Conservation (phyloP, 2,329 filamentous ascomycete genomes). For the Curvularia sp. region DNA sequence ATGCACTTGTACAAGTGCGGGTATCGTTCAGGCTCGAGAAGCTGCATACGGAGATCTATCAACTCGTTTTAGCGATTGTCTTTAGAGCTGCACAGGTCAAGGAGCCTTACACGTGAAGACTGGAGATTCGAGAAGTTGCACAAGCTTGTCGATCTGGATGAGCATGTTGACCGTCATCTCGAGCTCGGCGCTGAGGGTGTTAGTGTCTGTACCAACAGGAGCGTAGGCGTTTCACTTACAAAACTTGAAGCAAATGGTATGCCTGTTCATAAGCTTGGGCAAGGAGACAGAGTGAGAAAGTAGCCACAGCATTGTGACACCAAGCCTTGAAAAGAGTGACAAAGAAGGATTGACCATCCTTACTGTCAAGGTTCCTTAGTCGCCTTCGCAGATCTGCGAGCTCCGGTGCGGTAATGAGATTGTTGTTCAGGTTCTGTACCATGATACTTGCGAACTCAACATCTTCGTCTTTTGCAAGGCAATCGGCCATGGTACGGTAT, state of each 20-base stretch:
- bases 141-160: conserved; percentile 98
- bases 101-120: conserved; percentile 86
- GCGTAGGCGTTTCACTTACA: conserved; percentile 62
- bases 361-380: conserved; percentile 87
- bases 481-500: conserved; percentile 93
- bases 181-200: conserved; percentile 76
- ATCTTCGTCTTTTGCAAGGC: conserved; percentile 96
- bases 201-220: conserved; percentile 24
- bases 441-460: conserved; percentile 99
- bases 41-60: conserved; percentile 86
- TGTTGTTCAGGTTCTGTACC: conserved; percentile 99
- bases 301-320: conserved; percentile 98
- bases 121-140: conserved; percentile 93
- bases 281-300: conserved; percentile 92
- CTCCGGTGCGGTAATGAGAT: conserved; percentile 96
- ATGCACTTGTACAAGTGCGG: conserved; percentile 97
- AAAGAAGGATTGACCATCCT: conserved; percentile 95
- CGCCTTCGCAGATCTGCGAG: conserved; percentile 88
- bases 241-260: conserved; percentile 93
- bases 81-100: background rate
- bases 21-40: conserved; percentile 93
- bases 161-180: conserved; percentile 99
- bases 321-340: conserved; percentile 93
- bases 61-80: conserved; percentile 19
- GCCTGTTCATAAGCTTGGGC: conserved; percentile 98